Conservation (phyloP, 2,329 filamentous ascomycete species). For the Ascochyta fabae region DNA sequence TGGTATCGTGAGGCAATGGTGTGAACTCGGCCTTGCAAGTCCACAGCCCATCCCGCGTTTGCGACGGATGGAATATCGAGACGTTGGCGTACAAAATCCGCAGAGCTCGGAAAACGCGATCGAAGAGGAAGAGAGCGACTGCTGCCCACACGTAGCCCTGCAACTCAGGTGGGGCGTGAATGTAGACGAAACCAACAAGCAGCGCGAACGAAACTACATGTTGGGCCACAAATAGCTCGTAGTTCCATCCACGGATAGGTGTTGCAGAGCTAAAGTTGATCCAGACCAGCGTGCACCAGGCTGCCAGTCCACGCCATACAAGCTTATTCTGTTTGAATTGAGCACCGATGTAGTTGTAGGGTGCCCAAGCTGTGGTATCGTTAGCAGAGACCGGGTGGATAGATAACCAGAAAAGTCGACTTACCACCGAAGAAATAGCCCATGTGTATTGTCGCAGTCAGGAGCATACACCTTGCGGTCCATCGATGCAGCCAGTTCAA, state of each 20-base stretch:
- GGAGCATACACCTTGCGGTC: slow-evolving; percentile 71
- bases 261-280: slow-evolving; percentile 67
- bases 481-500: slow-evolving; percentile 78
- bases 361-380: slow-evolving; percentile 61
- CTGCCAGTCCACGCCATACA: slow-evolving; percentile 70
- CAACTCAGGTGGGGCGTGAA: slow-evolving; percentile 67
- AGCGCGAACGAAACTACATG: slow-evolving; percentile 68
- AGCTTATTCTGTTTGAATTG: slow-evolving; percentile 69
- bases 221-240: slow-evolving; percentile 74
- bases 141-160: slow-evolving; percentile 71
- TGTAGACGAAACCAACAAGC: slow-evolving; percentile 68
- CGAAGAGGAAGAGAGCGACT: slow-evolving; percentile 67
- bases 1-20: slow-evolving; percentile 61
- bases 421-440: slow-evolving; percentile 65
- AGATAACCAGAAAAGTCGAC: neutral
- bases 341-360: slow-evolving; percentile 63
- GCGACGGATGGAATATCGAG: slow-evolving; percentile 48
- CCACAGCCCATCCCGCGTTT: slow-evolving; percentile 38
- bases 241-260: slow-evolving; percentile 69
- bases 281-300: slow-evolving; percentile 71
- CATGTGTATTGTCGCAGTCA: slow-evolving; percentile 72
- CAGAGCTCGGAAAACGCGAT: slow-evolving; percentile 60
- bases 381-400: slow-evolving; percentile 1
- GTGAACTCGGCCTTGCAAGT: slow-evolving; percentile 50
- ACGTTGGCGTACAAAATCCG: slow-evolving; percentile 49